phyloP scores from a whole-genome alignment of 352 stramenopile species.

The Globisporangium cystogenes region DNA sequence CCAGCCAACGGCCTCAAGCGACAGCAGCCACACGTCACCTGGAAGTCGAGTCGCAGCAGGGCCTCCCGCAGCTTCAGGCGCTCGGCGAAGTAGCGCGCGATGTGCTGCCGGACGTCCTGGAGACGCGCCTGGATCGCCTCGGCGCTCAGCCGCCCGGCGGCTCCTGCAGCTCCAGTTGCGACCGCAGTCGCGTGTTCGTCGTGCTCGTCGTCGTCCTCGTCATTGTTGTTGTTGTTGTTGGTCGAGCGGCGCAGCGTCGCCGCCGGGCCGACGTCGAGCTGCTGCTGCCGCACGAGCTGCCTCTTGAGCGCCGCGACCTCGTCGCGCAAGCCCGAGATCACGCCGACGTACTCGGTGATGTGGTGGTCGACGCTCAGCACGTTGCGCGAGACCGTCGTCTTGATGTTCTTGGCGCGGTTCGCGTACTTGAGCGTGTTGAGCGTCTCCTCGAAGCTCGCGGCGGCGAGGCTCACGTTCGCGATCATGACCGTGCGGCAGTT shows the following conservation, averaged over 20 bases:
- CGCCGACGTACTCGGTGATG: slow-evolving; percentile 77
- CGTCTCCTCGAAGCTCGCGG: slow-evolving; percentile 91
- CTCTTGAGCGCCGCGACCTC: slow-evolving; percentile 85
- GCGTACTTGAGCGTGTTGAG: slow-evolving; percentile 98
- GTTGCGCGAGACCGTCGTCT: slow-evolving; percentile 86
- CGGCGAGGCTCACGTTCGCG: slow-evolving; percentile 82
- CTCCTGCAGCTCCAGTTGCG: not conserved
- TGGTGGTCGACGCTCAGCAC: slow-evolving; percentile 86
- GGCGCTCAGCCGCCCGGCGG: not conserved
- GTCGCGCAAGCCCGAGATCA: slow-evolving; percentile 81
- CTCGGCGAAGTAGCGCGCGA: slow-evolving; percentile 85
- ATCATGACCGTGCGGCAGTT: slow-evolving; percentile 91
- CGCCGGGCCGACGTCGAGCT: not conserved
- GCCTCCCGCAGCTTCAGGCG: slow-evolving; percentile 66
- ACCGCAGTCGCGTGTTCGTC: not conserved
- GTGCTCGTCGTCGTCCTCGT: slow-evolving; percentile 18
- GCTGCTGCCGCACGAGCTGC: slow-evolving; percentile 32
- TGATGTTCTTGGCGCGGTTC: slow-evolving; percentile 99
- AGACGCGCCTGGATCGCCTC: slow-evolving; percentile 11
- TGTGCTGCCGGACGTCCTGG: slow-evolving; percentile 53
- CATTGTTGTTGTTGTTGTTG: slow-evolving; percentile 8
- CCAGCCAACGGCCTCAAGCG: not conserved
- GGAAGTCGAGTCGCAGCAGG: slow-evolving; percentile 78
- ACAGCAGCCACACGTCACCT: slow-evolving; percentile 35
- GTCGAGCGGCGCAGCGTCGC: not conserved